phyloP scores from a whole-genome alignment of 2,329 filamentous ascomycete genomes.

The Trichoderma afroharzianum region DNA sequence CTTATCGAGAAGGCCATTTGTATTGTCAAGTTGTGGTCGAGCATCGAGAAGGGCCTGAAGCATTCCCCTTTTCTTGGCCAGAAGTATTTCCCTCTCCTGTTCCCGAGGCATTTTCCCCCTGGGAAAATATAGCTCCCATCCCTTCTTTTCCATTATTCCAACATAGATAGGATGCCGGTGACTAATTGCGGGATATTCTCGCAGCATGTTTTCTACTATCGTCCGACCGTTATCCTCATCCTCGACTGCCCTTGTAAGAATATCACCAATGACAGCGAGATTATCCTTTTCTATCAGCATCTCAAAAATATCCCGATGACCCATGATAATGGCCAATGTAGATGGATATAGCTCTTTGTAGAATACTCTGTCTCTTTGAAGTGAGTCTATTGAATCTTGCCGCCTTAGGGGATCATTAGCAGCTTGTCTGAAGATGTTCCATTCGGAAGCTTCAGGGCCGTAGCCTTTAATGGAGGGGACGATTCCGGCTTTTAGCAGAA shows the following conservation, averaged over 20 bases:
- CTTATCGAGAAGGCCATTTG: background rate
- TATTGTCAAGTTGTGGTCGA: background rate
- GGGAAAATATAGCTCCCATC: background rate
- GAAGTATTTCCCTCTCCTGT: background rate
- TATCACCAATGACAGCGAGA: background rate
- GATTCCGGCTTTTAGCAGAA: background rate
- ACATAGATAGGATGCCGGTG: background rate
- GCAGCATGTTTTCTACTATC: background rate
- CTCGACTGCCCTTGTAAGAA: background rate
- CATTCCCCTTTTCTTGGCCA: background rate
- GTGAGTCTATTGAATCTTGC: background rate
- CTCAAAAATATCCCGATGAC: background rate
- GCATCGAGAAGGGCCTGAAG: background rate
- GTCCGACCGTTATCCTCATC: background rate
- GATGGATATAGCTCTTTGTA: background rate
- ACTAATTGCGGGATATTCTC: background rate
- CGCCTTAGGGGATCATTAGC: background rate
- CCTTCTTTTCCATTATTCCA: background rate
- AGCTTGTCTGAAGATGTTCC: background rate
- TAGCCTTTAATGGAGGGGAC: background rate
- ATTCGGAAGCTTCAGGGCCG: background rate
- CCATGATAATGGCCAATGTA: background rate
- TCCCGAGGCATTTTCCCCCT: background rate
- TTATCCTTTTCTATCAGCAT: background rate
- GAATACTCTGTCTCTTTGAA: background rate